Evolutionary conservation across 371 early-diverging fungal species (phyloP).

Genomic region (Smittium mucronatum): DNA sequence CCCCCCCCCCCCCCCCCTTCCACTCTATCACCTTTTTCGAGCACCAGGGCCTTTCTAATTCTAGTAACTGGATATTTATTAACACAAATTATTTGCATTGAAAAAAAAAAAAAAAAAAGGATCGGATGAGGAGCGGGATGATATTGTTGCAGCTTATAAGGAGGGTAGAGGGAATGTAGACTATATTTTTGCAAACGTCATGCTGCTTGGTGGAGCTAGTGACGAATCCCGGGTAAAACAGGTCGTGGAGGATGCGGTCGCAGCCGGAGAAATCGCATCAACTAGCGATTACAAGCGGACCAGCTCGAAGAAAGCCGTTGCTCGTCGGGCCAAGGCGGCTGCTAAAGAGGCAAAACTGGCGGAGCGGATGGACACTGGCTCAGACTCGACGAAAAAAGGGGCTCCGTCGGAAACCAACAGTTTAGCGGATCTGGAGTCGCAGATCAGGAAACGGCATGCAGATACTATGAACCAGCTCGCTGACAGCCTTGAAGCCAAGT

Average conservation of each 20-base stretch:
- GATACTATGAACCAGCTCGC: conserved; percentile 37
- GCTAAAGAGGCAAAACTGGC: conserved; percentile 41
- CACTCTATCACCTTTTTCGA: no score
- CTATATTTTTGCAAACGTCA: conserved; percentile 47
- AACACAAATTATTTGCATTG: background rate
- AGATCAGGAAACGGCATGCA: conserved; percentile 36
- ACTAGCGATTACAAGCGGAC: conserved; percentile 41
- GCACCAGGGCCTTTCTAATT: no score
- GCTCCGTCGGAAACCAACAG: conserved; percentile 23
- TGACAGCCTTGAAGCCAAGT: conserved; percentile 36
- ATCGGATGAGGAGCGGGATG: conserved; percentile 69
- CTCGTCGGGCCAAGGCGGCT: conserved; percentile 39
- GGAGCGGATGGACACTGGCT: conserved; percentile 34
- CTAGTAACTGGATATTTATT: background rate
- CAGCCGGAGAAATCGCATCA: conserved; percentile 36
- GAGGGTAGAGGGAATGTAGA: conserved; percentile 60
- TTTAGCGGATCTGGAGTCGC: conserved; percentile 31
- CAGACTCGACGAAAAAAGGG: conserved; percentile 20
- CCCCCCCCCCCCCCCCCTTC: no score
- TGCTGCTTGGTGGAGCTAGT: conserved; percentile 40
- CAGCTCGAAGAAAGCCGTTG: conserved; percentile 37
- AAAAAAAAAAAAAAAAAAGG: conserved; percentile 24
- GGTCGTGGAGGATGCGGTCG: conserved; percentile 52
- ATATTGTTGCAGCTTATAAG: conserved; percentile 57
- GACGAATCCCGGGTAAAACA: conserved; percentile 55